phyloP scores from a whole-genome alignment of 306 rosid species.

The Casuarina cunninghamiana region DNA sequence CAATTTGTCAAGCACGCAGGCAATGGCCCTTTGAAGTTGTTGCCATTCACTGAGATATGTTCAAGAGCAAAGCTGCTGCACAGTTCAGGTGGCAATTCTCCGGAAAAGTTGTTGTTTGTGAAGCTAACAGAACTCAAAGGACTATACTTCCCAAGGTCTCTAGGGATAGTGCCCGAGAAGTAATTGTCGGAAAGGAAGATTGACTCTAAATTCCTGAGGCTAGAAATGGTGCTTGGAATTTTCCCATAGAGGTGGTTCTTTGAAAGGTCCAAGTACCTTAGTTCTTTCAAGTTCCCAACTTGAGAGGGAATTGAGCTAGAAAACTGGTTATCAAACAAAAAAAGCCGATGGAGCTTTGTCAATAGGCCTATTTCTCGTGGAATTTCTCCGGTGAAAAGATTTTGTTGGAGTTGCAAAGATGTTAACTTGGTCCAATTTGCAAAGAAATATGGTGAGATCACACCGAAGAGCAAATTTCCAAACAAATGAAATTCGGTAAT shows the following conservation, averaged over 20 bases:
- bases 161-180: conserved; percentile 50
- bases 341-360: conserved; percentile 35
- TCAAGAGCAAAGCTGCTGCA: conserved; percentile 40
- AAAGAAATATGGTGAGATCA: conserved; percentile 43
- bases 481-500: conserved; percentile 45
- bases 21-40: conserved; percentile 56
- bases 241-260: conserved; percentile 26
- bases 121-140: conserved; percentile 42
- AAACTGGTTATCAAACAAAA: conserved; percentile 32
- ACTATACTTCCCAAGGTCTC: conserved; percentile 5
- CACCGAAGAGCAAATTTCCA: conserved; percentile 47
- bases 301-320: conserved; percentile 43
- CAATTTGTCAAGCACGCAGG: conserved; percentile 64
- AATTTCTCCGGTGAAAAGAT: conserved; percentile 40
- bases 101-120: conserved; percentile 63
- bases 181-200: conserved; percentile 58
- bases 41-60: conserved; percentile 29
- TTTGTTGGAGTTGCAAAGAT: conserved; percentile 63
- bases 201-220: conserved; percentile 15
- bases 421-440: conserved; percentile 53
- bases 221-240: conserved; percentile 45
- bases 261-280: conserved; percentile 44
- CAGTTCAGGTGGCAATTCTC: conserved; percentile 60
- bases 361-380: conserved; percentile 1
- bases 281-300: conserved; percentile 11